Evolutionary conservation across 495 filamentous ascomycete species (phyloP), one percentile per base, ranked within the genome.

Genomic region (Penicillium roqueforti): DNA sequence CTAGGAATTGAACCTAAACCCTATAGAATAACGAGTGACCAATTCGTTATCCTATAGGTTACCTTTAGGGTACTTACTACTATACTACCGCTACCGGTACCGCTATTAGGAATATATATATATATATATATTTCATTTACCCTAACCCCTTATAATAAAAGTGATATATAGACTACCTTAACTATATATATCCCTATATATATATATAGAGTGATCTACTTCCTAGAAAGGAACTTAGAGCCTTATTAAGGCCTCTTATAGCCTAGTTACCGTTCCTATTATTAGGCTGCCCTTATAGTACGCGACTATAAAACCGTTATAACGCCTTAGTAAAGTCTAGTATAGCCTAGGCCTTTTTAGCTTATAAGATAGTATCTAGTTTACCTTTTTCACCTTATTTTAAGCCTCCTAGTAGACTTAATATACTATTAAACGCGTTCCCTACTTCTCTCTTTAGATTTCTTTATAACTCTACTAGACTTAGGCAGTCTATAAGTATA

Each of bases 371-470:
- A 36, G 8, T 65, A 32, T 58, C 54, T 58, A 32, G 45, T 51
- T 59, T 65, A 58, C 58, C 59, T 63, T 47, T 54, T 57, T 59
- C 55, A 51, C 57, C 63, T 70, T 57, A 49, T 3, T 22, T 47
- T 48, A 43, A 54, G 36, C 61, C 57, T 62, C 61, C 61, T 34
- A 70, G 52, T 53, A 68, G 59, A 31, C 32, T 60, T 40, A 59
- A 63, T 4, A 67, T 37, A 32, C 49, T 61, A 47, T 59, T 61
- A 34, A 68, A 60, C 41, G 58, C 60, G 45, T 55, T 53, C 13
- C 62, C 52, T 6, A 58, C 52, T 20, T 67, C 53, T 31, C 48
- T 48, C 48, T 51, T 38, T 16, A 63, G 36, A 38, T 66, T 45
- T 47, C 55, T 23, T 45, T 34, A n/a, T n/a, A n/a, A n/a, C n/a